Conservation (phyloP, 2,329 filamentous ascomycete genomes). For the Lecanosticta acicola region DNA sequence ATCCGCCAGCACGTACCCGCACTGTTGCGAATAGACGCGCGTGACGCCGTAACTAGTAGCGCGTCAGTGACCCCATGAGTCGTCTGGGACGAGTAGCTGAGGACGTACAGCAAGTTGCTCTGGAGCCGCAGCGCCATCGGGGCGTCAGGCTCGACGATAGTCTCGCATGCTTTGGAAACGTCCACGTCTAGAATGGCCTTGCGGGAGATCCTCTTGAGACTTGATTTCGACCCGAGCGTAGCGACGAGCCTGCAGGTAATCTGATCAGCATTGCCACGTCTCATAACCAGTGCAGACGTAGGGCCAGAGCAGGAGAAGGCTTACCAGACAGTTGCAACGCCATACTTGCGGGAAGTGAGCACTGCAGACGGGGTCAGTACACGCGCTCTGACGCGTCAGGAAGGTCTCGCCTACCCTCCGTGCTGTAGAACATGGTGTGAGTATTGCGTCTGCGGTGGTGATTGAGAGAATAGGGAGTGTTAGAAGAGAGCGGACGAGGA, state of each 20-base stretch:
- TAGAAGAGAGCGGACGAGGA: not conserved
- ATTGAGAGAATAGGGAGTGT: not conserved
- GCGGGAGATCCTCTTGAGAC: constrained; percentile 66
- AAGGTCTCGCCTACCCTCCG: constrained; percentile 50
- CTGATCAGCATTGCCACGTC: constrained; percentile 25
- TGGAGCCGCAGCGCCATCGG: constrained; percentile 88
- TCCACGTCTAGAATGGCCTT: constrained; percentile 87
- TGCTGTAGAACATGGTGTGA: constrained; percentile 80
- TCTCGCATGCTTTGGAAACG: constrained; percentile 77
- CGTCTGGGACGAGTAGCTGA: too few relatives aligned
- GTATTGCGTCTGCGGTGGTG: not conserved
- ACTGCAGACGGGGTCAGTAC: constrained; percentile 43
- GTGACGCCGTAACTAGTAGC: constrained; percentile 64
- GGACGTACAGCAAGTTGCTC: constrained; percentile 70
- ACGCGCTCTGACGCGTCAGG: not conserved
- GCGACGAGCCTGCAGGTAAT: constrained; percentile 93
- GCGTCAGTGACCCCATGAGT: constrained; percentile 9
- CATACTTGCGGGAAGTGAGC: constrained; percentile 79
- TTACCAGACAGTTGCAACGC: constrained; percentile 91
- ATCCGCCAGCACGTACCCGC: constrained; percentile 76
- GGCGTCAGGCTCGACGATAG: constrained; percentile 74
- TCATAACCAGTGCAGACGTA: too few relatives aligned
- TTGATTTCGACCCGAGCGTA: constrained; percentile 70
- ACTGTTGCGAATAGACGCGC: constrained; percentile 81
- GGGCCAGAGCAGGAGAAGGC: constrained; percentile 21